Evolutionary conservation across 2,329 filamentous ascomycete species (phyloP).

Genomic region (Fusarium sp.): DNA sequence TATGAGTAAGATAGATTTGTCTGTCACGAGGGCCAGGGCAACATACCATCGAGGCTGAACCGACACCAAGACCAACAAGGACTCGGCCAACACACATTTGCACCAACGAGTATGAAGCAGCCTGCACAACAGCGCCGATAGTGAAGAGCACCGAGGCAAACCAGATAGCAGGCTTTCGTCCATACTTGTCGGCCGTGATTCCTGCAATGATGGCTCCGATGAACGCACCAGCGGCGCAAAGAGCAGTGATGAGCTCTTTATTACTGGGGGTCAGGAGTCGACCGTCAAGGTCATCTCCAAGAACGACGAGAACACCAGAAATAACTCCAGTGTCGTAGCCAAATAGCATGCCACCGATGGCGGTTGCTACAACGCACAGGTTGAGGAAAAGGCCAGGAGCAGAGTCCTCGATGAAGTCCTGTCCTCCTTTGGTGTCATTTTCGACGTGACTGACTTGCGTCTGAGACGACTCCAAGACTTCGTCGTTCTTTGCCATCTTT

Average conservation of each 20-base stretch:
- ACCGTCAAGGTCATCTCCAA: slow-evolving; percentile 49
- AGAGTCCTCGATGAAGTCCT: background rate
- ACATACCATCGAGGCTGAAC: slow-evolving; percentile 56
- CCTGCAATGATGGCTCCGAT: slow-evolving; percentile 42
- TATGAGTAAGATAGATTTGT: too few species aligned
- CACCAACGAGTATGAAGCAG: slow-evolving; percentile 34
- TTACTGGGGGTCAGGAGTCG: slow-evolving; percentile 51
- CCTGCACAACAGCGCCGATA: slow-evolving; percentile 38
- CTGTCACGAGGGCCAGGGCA: background rate
- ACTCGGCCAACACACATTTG: slow-evolving; percentile 49
- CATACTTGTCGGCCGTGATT: slow-evolving; percentile 37
- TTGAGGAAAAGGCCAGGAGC: background rate
- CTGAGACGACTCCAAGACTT: background rate
- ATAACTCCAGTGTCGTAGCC: slow-evolving; percentile 52
- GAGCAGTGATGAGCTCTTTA: slow-evolving; percentile 62
- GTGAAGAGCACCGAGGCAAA: slow-evolving; percentile 39
- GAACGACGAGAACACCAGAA: slow-evolving; percentile 45
- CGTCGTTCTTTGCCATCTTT: background rate
- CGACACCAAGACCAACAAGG: slow-evolving; percentile 60
- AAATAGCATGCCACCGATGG: slow-evolving; percentile 2
- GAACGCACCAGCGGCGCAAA: slow-evolving; percentile 54
- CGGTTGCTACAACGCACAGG: background rate
- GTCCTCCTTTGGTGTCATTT: background rate
- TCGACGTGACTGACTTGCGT: background rate
- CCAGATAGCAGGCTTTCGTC: slow-evolving; percentile 40